phyloP scores from a whole-genome alignment of 768 basidiomycete genomes.

The Tricholoma sp. region DNA sequence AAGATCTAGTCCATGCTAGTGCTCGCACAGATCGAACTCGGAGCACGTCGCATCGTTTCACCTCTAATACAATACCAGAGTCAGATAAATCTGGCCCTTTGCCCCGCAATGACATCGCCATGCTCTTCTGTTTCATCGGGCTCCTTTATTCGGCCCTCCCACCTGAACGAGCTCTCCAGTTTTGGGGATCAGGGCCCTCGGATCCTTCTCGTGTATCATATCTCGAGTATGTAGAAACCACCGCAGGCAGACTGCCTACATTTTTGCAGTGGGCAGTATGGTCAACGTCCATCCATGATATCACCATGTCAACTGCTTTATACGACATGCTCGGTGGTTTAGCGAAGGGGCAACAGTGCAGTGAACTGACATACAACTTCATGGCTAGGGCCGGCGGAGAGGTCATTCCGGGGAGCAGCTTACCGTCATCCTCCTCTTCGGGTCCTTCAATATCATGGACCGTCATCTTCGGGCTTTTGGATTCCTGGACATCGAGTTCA shows the following conservation, averaged over 20 bases:
- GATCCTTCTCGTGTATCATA: conserved; percentile 43
- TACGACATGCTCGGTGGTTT: conserved; percentile 89
- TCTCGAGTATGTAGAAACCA: conserved; percentile 56
- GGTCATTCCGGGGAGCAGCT: conserved; percentile 53
- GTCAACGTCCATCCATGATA: conserved; percentile 73
- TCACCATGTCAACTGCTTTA: conserved; percentile 69
- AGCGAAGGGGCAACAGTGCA: conserved; percentile 79
- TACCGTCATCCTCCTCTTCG: conserved; percentile 44
- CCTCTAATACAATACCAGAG: conserved; percentile 37
- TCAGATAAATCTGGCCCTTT: conserved; percentile 31
- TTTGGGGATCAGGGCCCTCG: conserved; percentile 69
- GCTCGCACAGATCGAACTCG: conserved; percentile 61
- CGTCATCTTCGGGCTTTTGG: conserved; percentile 67
- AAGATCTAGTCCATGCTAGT: conserved; percentile 71
- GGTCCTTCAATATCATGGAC: conserved; percentile 73
- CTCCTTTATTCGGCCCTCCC: conserved; percentile 72
- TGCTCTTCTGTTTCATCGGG: conserved; percentile 80
- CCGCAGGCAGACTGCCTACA: conserved; percentile 56
- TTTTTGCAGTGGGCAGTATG: conserved; percentile 91
- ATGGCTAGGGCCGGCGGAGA: conserved; percentile 74
- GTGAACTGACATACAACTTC: conserved; percentile 86
- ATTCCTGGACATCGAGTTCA: conserved; percentile 64
- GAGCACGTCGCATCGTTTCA: conserved; percentile 41
- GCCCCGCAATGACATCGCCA: conserved; percentile 80
- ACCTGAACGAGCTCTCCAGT: conserved; percentile 74